phyloP scores from a whole-genome alignment of 129 eudicot species.

The Dittrichia graveolens region DNA sequence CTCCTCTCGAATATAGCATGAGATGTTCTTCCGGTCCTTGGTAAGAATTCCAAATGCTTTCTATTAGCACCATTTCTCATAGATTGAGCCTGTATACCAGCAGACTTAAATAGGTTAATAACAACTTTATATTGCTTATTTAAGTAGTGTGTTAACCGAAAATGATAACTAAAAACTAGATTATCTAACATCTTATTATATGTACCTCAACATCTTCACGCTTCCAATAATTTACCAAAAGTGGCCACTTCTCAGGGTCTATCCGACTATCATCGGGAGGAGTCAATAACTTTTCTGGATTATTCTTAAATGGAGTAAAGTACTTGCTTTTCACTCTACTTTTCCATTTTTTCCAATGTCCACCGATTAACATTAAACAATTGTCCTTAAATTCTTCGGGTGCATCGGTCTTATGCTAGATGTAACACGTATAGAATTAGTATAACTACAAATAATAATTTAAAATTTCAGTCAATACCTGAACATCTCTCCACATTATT shows the following conservation, averaged over 20 bases:
- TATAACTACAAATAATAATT: too few species aligned
- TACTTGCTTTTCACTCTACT: too few species aligned
- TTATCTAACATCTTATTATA: too few species aligned
- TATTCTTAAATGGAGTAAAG: too few species aligned
- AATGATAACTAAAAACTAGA: too few species aligned
- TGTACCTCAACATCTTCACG: conserved; percentile 1
- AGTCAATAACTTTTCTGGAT: too few species aligned
- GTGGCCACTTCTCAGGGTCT: not conserved
- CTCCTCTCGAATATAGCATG: conserved; percentile 3
- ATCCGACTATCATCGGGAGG: not conserved
- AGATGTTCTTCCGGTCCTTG: not conserved
- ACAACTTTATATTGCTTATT: too few species aligned
- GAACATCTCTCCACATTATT: conserved; percentile 13
- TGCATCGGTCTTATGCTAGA: not conserved
- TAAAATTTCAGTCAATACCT: too few species aligned
- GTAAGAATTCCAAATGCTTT: not conserved
- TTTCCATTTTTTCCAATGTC: too few species aligned
- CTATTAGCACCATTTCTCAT: not conserved
- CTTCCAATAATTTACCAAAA: not conserved
- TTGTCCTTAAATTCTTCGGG: too few species aligned
- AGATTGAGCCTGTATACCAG: not conserved
- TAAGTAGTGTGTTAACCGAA: too few species aligned
- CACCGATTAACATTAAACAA: too few species aligned
- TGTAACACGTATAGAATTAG: not conserved
- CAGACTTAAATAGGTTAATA: not conserved